Conservation (phyloP, 179 eudicot species). For the Pouteria campechiana region DNA sequence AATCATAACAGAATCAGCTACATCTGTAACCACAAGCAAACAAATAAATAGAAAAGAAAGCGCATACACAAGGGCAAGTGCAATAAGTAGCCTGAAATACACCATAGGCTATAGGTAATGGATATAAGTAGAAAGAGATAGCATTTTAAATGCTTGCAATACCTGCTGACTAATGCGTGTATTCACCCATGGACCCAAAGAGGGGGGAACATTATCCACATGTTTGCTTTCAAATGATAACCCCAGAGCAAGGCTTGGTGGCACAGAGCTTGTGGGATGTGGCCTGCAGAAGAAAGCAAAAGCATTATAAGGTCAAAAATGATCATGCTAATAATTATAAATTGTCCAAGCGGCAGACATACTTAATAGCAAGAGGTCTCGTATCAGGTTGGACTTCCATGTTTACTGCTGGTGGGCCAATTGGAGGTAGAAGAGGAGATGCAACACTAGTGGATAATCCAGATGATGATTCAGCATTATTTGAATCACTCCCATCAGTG, state of each 20-base stretch:
- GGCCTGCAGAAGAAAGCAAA: slow-evolving; percentile 28
- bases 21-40: too few relatives aligned
- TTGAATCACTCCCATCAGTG: slow-evolving; percentile 23
- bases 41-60: too few relatives aligned
- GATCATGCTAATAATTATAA: background rate
- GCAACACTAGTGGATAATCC: slow-evolving; percentile 24
- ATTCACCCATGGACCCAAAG: slow-evolving; percentile 49
- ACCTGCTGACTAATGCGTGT: slow-evolving; percentile 55
- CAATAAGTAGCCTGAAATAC: too few relatives aligned
- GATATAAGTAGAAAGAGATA: too few relatives aligned
- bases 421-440: slow-evolving; percentile 54
- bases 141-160: too few relatives aligned
- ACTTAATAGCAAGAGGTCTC: slow-evolving; percentile 42
- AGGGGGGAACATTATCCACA: slow-evolving; percentile 31
- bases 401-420: slow-evolving; percentile 54
- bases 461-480: slow-evolving; percentile 28
- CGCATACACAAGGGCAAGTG: too few relatives aligned
- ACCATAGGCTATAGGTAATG: too few relatives aligned
- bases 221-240: slow-evolving; percentile 31
- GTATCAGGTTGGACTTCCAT: slow-evolving; percentile 36
- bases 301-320: background rate
- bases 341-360: slow-evolving; percentile 7
- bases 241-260: slow-evolving; percentile 27
- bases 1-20: too few relatives aligned
- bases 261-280: slow-evolving; percentile 19